Evolutionary conservation across 164 flowering plant genomes (phyloP).

Genomic region (Hamamelis virginiana): DNA sequence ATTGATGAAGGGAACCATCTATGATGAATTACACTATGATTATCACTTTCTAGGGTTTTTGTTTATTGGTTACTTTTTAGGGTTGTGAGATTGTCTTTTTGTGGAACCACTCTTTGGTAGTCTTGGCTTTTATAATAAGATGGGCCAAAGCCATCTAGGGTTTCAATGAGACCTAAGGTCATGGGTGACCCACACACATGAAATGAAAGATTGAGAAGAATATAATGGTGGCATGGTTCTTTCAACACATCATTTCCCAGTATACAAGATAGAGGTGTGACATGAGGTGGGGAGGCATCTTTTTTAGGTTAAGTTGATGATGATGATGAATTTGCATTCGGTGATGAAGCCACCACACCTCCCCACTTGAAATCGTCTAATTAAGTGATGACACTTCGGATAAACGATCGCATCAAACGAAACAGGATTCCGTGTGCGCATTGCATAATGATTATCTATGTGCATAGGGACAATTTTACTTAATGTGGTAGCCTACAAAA

Average conservation of each 20-base stretch:
- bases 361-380: neutral
- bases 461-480: constrained; percentile 7
- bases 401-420: no score
- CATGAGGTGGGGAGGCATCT: neutral
- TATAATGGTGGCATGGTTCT: constrained; percentile 10
- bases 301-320: neutral
- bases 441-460: neutral
- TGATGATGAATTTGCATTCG: neutral
- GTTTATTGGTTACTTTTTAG: neutral
- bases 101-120: neutral
- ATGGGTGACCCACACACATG: constrained; percentile 1
- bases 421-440: no score
- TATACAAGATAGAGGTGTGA: constrained; percentile 7
- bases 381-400: neutral
- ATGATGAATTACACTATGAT: no score
- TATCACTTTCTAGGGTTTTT: neutral
- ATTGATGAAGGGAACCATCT: no score
- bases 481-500: constrained; percentile 5
- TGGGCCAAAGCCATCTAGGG: constrained; percentile 9
- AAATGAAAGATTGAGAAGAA: neutral
- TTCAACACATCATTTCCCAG: neutral
- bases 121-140: neutral
- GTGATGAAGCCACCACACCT: no score
- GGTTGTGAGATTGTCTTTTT: neutral
- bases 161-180: constrained; percentile 6